Conservation (phyloP, 228 moss, liverwort and hornwort species). For the Sphagnum magellanicum region DNA sequence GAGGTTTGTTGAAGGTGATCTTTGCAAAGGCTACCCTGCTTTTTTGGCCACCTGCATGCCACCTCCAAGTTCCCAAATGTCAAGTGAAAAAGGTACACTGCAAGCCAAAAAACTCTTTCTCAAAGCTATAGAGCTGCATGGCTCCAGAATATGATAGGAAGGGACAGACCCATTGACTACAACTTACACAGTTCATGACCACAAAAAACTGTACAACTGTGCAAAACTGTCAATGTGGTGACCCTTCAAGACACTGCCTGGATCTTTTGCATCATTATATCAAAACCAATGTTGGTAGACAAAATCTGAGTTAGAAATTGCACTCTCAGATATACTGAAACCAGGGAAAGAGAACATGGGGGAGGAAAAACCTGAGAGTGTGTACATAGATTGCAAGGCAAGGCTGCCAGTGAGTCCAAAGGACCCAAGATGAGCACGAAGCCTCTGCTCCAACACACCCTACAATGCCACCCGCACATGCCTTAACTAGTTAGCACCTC, state of each 20-base stretch:
- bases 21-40: conserved; percentile 99
- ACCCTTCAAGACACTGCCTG: no score
- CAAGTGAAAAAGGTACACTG: background rate
- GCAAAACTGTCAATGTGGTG: no score
- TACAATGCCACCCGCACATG: conserved; percentile 9
- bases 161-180: no score
- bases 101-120: background rate
- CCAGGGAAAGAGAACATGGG: conserved; percentile 1
- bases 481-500: no score
- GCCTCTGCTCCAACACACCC: conserved; percentile 88
- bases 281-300: no score
- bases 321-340: background rate
- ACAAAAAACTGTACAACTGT: background rate
- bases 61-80: background rate
- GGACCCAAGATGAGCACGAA: conserved; percentile 92
- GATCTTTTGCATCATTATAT: no score
- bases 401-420: conserved; percentile 97
- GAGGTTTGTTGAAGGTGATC: conserved; percentile 98
- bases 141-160: no score
- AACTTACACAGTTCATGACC: background rate
- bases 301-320: no score
- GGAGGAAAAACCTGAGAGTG: conserved; percentile 68
- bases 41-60: conserved; percentile 83
- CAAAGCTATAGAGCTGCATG: no score
- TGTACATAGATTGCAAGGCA: conserved; percentile 98